These are phyloP conservation scores for Coniochaeta sp. DNA, from an alignment of 2,329 filamentous ascomycete genomes.

Conservation along the genomic window DNA sequence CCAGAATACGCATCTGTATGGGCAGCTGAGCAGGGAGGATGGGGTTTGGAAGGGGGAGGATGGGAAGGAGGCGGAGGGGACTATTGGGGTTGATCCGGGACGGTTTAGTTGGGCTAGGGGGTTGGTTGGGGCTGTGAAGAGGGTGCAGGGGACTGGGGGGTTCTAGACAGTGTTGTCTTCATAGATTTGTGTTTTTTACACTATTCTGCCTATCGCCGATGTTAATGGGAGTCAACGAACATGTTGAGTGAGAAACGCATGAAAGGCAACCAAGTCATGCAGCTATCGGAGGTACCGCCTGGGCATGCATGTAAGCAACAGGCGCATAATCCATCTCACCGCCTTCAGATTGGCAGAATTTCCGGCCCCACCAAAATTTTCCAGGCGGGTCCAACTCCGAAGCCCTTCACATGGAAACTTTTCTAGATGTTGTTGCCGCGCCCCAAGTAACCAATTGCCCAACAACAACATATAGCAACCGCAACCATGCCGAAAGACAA, in stretches of 20 bases:
- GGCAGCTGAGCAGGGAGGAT: slow-evolving; percentile 42
- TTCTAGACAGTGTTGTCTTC: slow-evolving; percentile 27
- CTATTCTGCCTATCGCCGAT: no score
- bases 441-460: neutral
- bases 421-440: neutral
- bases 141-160: slow-evolving; percentile 48
- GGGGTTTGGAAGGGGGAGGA: slow-evolving; percentile 55
- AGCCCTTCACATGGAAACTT: no score
- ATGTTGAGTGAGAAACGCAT: no score
- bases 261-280: no score
- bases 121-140: slow-evolving; percentile 47
- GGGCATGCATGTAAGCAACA: no score
- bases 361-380: slow-evolving; percentile 7
- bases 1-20: slow-evolving; percentile 57
- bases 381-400: neutral
- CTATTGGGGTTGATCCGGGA: slow-evolving; percentile 45
- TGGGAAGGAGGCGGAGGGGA: slow-evolving; percentile 39
- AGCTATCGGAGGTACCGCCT: no score
- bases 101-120: slow-evolving; percentile 53
- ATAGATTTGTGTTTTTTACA: no score
- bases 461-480: neutral
- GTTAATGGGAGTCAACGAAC: no score
- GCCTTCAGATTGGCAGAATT: slow-evolving; percentile 4
- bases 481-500: slow-evolving; percentile 22
- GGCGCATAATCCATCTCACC: no score